Conservation (phyloP, 257 asterid species). For the Nicotiana attenuata region DNA sequence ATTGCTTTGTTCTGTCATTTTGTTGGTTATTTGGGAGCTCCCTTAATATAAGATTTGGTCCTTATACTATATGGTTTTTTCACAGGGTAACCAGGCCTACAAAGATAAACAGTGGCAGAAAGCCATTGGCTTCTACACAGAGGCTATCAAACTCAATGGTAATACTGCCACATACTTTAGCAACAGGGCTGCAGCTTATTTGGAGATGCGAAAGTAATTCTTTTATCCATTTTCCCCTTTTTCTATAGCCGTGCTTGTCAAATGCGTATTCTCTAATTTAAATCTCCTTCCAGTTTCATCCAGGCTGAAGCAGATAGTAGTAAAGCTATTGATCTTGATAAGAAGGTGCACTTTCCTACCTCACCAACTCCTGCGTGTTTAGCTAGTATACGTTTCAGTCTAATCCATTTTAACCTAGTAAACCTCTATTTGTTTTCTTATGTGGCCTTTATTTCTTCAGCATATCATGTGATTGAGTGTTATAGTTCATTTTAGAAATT, state of each 20-base stretch:
- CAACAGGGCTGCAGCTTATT: slow-evolving; percentile 91
- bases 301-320: slow-evolving; percentile 89
- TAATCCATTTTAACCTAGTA: not conserved
- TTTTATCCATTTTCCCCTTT: not conserved
- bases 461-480: not conserved
- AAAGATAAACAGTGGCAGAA: slow-evolving; percentile 86
- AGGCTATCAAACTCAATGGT: slow-evolving; percentile 84
- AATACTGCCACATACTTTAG: slow-evolving; percentile 80
- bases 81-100: slow-evolving; percentile 91
- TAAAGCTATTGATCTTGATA: slow-evolving; percentile 87
- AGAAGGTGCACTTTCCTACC: slow-evolving; percentile 51
- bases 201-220: slow-evolving; percentile 70
- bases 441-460: not conserved
- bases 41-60: not conserved
- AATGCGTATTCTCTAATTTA: not conserved
- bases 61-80: not conserved
- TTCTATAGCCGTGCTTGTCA: not conserved
- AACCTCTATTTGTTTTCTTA: not conserved
- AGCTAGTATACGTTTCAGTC: not conserved
- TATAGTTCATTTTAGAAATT: slow-evolving; percentile 1
- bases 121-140: slow-evolving; percentile 82
- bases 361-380: not conserved
- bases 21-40: not conserved
- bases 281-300: slow-evolving; percentile 40
- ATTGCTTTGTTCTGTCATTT: not conserved